Evolutionary conservation across 495 filamentous ascomycete species (phyloP).

Genomic region (Terfezia claveryi): DNA sequence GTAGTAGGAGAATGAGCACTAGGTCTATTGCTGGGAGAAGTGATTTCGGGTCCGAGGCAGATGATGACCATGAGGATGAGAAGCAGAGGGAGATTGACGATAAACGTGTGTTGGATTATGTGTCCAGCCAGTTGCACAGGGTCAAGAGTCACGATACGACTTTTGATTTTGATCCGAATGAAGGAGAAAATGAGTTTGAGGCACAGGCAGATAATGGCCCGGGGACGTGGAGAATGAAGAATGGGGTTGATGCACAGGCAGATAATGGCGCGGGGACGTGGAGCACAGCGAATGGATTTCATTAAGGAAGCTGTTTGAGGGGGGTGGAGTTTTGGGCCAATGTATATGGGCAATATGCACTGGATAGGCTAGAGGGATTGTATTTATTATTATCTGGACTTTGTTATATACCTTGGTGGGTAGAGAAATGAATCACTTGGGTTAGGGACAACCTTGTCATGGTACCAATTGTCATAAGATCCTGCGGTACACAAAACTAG

Average conservation of each 20-base stretch:
- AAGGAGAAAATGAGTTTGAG: conserved; percentile 38
- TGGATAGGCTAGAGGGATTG: too few species aligned
- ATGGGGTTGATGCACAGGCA: conserved; percentile 36
- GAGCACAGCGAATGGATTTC: too few species aligned
- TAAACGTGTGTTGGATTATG: conserved; percentile 44
- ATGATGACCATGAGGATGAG: conserved; percentile 24
- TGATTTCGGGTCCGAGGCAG: conserved; percentile 39
- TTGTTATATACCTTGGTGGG: too few species aligned
- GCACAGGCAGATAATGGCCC: conserved; percentile 24
- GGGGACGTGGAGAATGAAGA: conserved; percentile 19
- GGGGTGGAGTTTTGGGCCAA: too few species aligned
- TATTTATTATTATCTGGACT: too few species aligned
- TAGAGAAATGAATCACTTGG: too few species aligned
- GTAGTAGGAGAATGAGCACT: conserved; percentile 63
- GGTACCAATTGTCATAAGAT: too few species aligned
- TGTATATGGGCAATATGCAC: too few species aligned
- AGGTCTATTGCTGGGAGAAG: conserved; percentile 74
- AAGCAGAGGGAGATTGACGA: conserved; percentile 32
- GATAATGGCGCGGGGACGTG: conserved; percentile 10
- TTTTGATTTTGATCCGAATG: conserved; percentile 10
- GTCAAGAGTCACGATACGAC: conserved; percentile 33
- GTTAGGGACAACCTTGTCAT: too few species aligned
- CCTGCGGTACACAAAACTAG: too few species aligned
- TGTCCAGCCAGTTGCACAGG: conserved; percentile 43
- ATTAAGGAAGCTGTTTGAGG: too few species aligned